Base-by-base conservation (phyloP, 306 rosid species). In the Prunus mongolica region DNA sequence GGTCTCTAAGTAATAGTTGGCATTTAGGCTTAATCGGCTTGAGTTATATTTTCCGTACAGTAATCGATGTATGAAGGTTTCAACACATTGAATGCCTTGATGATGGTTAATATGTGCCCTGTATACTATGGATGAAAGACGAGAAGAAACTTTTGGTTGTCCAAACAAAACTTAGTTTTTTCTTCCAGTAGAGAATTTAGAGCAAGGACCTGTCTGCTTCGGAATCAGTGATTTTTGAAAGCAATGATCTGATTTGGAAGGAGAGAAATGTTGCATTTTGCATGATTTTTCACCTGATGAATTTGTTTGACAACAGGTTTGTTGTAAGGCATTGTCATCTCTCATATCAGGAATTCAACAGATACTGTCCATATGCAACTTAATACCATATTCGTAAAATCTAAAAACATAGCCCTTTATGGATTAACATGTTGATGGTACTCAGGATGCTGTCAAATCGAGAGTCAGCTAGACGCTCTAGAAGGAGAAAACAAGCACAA, bases 391-490 rank as follows among this genome's bases (percentile, higher is more conserved):
- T 78, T 67, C 54, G 63, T 47, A 47, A 38, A 32, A 69, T 75
- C 57, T 11, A n/a, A 51, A 76, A 74, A 41, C 27, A 27, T 71
- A 67, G 57, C 62, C 63, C 51, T 76, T 70, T 83, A 73, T 72
- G 69, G 45, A 51, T 79, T 83, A 54, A 77, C 77, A 52, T 73
- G 50, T 80, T 80, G 75, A 55, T 78, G 79, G 80, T 80, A 79
- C 77, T 72, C 78, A 88, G 91, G 87, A 88, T 88, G 91, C 71
- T 83, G 60, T 88, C 91, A 8, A 88, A 88, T 76, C 81, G 91
- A 67, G 91, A 88, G 82, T 88, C 91, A 65, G 91, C 91, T 24
- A 83, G 91, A 83, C 91, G 91, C 76, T 88, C 91, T 2, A 85
- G 91, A 79, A 80, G 91, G 66, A 82, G 87, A 79, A 88, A 88